A percentile compares a stretch with the other conserved stretches of the same genome.
Evolutionary conservation across 1,139 yeast species (phyloP).

Genomic region (Pneumocystis oryctolagi): DNA sequence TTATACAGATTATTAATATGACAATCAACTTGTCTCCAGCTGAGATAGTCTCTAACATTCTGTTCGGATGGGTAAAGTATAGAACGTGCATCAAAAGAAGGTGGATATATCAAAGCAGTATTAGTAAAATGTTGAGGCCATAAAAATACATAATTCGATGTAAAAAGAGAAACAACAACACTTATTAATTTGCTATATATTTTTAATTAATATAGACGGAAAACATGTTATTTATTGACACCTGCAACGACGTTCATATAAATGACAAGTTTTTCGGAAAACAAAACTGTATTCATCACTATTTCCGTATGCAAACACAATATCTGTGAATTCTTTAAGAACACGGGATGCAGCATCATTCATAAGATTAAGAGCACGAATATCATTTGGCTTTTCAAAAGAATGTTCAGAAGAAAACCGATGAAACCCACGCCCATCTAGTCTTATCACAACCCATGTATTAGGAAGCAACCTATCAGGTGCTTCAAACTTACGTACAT

Average conservation of each 20-base stretch:
- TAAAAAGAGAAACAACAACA: slow-evolving; percentile 67
- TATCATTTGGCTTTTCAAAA: slow-evolving; percentile 79
- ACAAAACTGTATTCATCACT: slow-evolving; percentile 62
- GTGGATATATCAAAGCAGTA: slow-evolving; percentile 35
- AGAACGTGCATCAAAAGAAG: slow-evolving; percentile 84
- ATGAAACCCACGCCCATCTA: slow-evolving; percentile 93
- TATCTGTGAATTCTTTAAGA: slow-evolving; percentile 52
- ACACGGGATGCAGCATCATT: slow-evolving; percentile 61
- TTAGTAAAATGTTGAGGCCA: slow-evolving; percentile 54
- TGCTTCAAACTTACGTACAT: slow-evolving; percentile 67
- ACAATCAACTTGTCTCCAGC: slow-evolving; percentile 96
- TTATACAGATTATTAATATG: slow-evolving; percentile 89
- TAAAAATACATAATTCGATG: slow-evolving; percentile 52
- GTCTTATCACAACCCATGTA: slow-evolving; percentile 65
- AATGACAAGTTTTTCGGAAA: background rate
- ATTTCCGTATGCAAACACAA: slow-evolving; percentile 77
- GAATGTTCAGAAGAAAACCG: slow-evolving; percentile 54
- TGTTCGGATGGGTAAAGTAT: slow-evolving; percentile 60
- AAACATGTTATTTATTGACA: background rate
- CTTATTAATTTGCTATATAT: slow-evolving; percentile 48
- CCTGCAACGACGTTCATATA: background rate
- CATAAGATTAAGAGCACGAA: slow-evolving; percentile 60
- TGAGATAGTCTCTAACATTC: slow-evolving; percentile 60
- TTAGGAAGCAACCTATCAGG: slow-evolving; percentile 63
- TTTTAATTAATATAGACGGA: background rate